Conservation (phyloP, 2,329 filamentous ascomycete species). For the Talaromyces amestolkiae region DNA sequence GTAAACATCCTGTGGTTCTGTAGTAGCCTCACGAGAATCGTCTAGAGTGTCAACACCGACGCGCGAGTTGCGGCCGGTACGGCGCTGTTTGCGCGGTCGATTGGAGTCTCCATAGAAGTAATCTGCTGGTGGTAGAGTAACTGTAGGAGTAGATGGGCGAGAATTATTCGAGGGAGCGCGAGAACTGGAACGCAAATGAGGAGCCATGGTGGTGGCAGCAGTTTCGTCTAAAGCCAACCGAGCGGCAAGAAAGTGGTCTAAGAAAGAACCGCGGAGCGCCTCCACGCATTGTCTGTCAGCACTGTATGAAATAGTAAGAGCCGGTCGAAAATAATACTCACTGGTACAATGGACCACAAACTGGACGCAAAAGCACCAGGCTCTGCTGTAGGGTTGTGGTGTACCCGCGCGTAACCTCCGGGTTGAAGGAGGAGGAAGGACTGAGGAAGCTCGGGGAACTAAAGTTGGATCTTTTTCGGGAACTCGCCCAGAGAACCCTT, state of each 20-base stretch:
- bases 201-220: constrained; percentile 30
- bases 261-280: constrained; percentile 17
- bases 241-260: constrained; percentile 11
- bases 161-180: constrained; percentile 32
- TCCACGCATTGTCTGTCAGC: constrained; percentile 23
- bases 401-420: constrained; percentile 32
- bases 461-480: constrained; percentile 26
- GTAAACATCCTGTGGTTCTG: constrained; percentile 11
- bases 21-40: constrained; percentile 18
- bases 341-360: constrained; percentile 26
- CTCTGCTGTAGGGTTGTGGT: constrained; percentile 33
- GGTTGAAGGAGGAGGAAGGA: constrained; percentile 24
- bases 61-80: constrained; percentile 30
- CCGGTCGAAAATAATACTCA: constrained; percentile 22
- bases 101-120: constrained; percentile 30
- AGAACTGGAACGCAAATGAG: constrained; percentile 36
- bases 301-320: not conserved
- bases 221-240: not conserved
- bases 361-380: constrained; percentile 31
- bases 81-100: constrained; percentile 34
- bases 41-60: constrained; percentile 25
- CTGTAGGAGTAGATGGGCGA: constrained; percentile 33
- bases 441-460: constrained; percentile 28
- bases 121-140: constrained; percentile 24
- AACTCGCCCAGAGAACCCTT: constrained; percentile 24